Conservation (phyloP, 1,284 basidiomycete genomes). For the Naganishia cerealis region DNA sequence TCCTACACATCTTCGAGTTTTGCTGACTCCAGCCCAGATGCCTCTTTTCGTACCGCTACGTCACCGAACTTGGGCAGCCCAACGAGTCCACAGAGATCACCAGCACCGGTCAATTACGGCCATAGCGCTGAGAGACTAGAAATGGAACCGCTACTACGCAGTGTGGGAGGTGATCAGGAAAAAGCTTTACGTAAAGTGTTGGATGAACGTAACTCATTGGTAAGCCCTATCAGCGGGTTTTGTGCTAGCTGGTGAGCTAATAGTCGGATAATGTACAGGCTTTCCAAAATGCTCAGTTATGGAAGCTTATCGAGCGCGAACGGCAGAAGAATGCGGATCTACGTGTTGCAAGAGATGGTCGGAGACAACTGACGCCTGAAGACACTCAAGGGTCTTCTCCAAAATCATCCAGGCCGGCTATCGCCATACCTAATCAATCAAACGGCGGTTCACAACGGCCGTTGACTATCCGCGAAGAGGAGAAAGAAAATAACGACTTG, state of each 20-base stretch:
- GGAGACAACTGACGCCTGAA: not conserved
- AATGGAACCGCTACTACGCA: conserved; percentile 41
- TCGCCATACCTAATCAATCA: not conserved
- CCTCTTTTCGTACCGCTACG: not conserved
- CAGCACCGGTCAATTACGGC: conserved; percentile 20
- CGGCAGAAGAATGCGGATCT: conserved; percentile 43
- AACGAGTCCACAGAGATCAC: conserved; percentile 20
- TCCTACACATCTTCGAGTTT: conserved; percentile 13
- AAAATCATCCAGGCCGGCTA: not conserved
- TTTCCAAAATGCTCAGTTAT: conserved; percentile 79
- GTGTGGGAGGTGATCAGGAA: conserved; percentile 52
- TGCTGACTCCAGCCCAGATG: conserved; percentile 9
- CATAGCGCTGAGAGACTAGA: conserved; percentile 36
- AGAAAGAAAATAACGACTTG: not conserved
- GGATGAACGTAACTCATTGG: conserved; percentile 70
- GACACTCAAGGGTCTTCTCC: not conserved
- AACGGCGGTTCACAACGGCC: not conserved
- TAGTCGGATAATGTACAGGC: conserved; percentile 50
- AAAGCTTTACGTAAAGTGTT: conserved; percentile 72
- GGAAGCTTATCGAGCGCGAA: conserved; percentile 86
- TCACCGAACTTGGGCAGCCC: conserved; percentile 21
- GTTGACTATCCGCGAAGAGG: not conserved
- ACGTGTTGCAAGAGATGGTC: conserved; percentile 12
- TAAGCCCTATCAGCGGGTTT: conserved; percentile 32
- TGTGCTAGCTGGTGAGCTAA: not conserved